phyloP scores from a whole-genome alignment of 306 rosid species.

The Trifolium repens region DNA sequence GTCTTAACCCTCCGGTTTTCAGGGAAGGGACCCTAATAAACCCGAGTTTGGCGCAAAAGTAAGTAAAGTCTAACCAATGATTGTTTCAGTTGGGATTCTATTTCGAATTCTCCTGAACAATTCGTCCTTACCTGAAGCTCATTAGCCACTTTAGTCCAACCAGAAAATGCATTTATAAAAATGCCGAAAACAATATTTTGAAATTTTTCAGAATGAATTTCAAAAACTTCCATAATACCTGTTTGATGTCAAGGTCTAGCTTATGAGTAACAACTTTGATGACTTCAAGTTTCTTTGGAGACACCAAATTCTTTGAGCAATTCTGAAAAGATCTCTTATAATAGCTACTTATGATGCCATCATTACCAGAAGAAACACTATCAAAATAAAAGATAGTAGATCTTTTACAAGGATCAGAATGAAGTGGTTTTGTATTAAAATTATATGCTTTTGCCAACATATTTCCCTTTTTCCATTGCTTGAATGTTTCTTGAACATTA shows the following conservation, averaged over 20 bases:
- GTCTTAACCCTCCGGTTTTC: too few species aligned
- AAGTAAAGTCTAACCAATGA: too few species aligned
- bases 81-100: too few species aligned
- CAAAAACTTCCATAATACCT: conserved; percentile 39
- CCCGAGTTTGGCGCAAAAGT: too few species aligned
- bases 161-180: too few species aligned
- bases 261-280: conserved; percentile 67
- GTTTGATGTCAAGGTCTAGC: conserved; percentile 61
- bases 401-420: conserved; percentile 68
- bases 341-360: conserved; percentile 58
- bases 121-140: too few species aligned
- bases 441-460: conserved; percentile 54
- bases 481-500: conserved; percentile 68
- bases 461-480: conserved; percentile 60
- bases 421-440: conserved; percentile 54
- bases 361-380: conserved; percentile 41
- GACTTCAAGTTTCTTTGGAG: conserved; percentile 62
- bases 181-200: too few species aligned
- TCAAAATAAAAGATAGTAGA: conserved; percentile 70
- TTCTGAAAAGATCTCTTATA: conserved; percentile 60
- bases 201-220: too few species aligned
- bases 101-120: too few species aligned
- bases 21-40: too few species aligned
- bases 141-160: too few species aligned
- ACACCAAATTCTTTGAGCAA: conserved; percentile 55